Evolutionary conservation across 2,329 filamentous ascomycete species (phyloP).

Genomic region (Cyanodermella asteris): DNA sequence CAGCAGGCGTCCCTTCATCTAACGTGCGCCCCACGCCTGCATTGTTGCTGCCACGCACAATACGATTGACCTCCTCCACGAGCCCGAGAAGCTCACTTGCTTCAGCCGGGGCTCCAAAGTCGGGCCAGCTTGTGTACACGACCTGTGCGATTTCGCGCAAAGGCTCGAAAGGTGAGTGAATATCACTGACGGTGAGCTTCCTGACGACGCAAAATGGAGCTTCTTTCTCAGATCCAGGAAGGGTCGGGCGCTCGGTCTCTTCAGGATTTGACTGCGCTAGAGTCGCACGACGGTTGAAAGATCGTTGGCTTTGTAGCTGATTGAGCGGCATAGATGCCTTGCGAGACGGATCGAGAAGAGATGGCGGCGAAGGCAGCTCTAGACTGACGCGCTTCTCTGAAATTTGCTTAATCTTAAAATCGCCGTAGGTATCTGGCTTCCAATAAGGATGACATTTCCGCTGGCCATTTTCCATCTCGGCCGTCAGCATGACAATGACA

Average conservation of each 20-base stretch:
- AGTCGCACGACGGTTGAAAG: too few relatives aligned
- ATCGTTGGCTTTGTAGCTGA: too few relatives aligned
- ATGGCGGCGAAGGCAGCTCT: conserved; percentile 26
- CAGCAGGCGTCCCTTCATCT: conserved; percentile 14
- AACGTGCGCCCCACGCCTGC: conserved; percentile 5
- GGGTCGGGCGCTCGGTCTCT: too few relatives aligned
- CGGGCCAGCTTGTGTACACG: conserved; percentile 91
- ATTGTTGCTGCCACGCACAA: conserved; percentile 27
- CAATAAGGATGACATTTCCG: conserved; percentile 92
- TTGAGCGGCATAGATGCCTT: too few relatives aligned
- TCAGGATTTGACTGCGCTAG: too few relatives aligned
- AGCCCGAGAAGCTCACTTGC: conserved; percentile 68
- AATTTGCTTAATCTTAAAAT: conserved; percentile 50
- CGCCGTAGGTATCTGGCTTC: conserved; percentile 57
- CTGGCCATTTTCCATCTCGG: conserved; percentile 79
- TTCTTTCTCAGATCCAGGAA: too few relatives aligned
- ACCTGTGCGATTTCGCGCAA: conserved; percentile 86
- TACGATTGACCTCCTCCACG: conserved; percentile 69
- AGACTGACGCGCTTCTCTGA: conserved; percentile 68
- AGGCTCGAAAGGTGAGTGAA: conserved; percentile 55
- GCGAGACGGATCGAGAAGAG: too few relatives aligned
- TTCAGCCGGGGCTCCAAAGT: conserved; percentile 82
- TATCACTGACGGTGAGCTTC: conserved; percentile 66
- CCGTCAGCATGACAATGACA: conserved; percentile 89
- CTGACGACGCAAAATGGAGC: conserved; percentile 52